A percentile compares a stretch with the other conserved stretches of the same genome.
These are phyloP conservation scores for Globisporangium cederbergense DNA, from an alignment of 352 stramenopile species.

Conservation along the genomic window DNA sequence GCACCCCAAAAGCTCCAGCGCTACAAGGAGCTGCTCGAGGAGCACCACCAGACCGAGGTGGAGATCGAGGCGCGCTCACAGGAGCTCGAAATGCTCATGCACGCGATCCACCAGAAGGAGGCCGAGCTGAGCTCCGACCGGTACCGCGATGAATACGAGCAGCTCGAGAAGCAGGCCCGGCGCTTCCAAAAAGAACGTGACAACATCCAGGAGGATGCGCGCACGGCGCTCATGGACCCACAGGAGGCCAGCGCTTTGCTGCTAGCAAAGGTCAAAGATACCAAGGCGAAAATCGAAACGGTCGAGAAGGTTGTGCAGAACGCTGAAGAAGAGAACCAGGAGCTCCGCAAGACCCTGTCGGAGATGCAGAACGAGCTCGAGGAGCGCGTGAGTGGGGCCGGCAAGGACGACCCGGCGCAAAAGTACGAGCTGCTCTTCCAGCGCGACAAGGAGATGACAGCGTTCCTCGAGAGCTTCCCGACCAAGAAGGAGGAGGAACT, in stretches of 20 bases:
- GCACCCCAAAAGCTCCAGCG: conserved; percentile 80
- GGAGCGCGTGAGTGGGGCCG: conserved; percentile 53
- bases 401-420: conserved; percentile 58
- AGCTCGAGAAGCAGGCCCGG: conserved; percentile 62
- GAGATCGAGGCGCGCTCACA: conserved; percentile 69
- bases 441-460: conserved; percentile 90
- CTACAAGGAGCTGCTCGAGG: conserved; percentile 73
- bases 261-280: conserved; percentile 85
- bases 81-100: conserved; percentile 70
- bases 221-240: conserved; percentile 87
- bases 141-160: conserved; percentile 74
- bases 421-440: conserved; percentile 89
- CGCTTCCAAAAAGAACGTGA: conserved; percentile 75
- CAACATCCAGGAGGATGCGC: conserved; percentile 76
- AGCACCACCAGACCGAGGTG: conserved; percentile 68
- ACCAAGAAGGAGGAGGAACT: conserved; percentile 65
- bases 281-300: conserved; percentile 80
- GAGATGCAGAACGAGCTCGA: conserved; percentile 66
- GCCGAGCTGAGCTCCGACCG: conserved; percentile 64
- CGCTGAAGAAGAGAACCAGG: conserved; percentile 49
- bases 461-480: conserved; percentile 85
- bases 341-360: conserved; percentile 45
- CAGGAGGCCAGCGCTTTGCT: conserved; percentile 79
- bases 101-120: conserved; percentile 75
- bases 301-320: conserved; percentile 58